phyloP scores from a whole-genome alignment of 306 rosid species.

The Rosa lucieae region DNA sequence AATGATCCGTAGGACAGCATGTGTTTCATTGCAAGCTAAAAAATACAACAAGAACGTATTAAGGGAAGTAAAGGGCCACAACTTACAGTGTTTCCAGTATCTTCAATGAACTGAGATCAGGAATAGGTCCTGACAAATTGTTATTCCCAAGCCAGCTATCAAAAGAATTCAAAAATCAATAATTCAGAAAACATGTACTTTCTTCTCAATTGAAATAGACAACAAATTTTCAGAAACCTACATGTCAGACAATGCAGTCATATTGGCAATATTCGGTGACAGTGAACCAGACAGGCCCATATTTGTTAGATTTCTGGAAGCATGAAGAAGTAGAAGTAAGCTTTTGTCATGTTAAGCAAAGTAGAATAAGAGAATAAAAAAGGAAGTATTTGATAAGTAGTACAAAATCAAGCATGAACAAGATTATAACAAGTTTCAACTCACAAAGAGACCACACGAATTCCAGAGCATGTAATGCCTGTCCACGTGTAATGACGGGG shows the following conservation, averaged over 20 bases:
- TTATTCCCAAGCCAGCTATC: slow-evolving; percentile 87
- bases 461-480: slow-evolving; percentile 75
- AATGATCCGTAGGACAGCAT: slow-evolving; percentile 6
- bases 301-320: slow-evolving; percentile 76
- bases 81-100: slow-evolving; percentile 76
- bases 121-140: slow-evolving; percentile 77
- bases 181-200: slow-evolving; percentile 19
- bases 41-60: background rate
- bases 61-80: background rate
- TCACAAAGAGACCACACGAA: slow-evolving; percentile 77
- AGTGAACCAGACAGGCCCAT: slow-evolving; percentile 84
- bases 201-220: background rate
- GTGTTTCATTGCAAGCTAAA: slow-evolving; percentile 15
- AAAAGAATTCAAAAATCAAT: slow-evolving; percentile 22
- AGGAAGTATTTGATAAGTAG: slow-evolving; percentile 12
- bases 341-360: background rate
- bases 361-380: background rate
- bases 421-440: slow-evolving; percentile 32
- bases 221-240: slow-evolving; percentile 35
- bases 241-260: slow-evolving; percentile 82
- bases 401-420: slow-evolving; percentile 17
- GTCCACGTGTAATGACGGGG: slow-evolving; percentile 82
- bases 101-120: slow-evolving; percentile 66
- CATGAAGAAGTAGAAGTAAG: slow-evolving; percentile 31
- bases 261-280: slow-evolving; percentile 67